These are phyloP conservation scores for Penicillium flavigenum DNA, from an alignment of 495 filamentous ascomycete species.

Conservation along the genomic window DNA sequence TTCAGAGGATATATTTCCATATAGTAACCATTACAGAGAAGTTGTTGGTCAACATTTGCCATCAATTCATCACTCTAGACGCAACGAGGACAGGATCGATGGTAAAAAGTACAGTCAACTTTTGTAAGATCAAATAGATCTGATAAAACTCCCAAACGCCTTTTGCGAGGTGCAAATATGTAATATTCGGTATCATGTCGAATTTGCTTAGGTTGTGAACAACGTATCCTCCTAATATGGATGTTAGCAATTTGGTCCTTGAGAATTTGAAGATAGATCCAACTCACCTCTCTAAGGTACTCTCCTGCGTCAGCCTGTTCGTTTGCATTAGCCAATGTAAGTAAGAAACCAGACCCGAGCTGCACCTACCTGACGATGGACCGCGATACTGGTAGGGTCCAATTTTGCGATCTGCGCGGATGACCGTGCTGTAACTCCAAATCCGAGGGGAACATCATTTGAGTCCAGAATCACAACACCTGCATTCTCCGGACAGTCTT, in stretches of 20 bases:
- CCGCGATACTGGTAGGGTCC: constrained; percentile 84
- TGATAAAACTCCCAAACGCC: constrained; percentile 25
- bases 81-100: constrained; percentile 5
- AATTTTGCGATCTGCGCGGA: constrained; percentile 76
- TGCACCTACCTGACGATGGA: constrained; percentile 50
- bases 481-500: constrained; percentile 63
- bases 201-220: constrained; percentile 42
- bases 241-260: constrained; percentile 17
- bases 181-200: constrained; percentile 12
- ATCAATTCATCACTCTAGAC: constrained; percentile 13
- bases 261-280: not conserved
- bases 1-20: constrained; percentile 2
- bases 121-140: constrained; percentile 15
- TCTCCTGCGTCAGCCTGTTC: constrained; percentile 86
- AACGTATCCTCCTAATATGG: constrained; percentile 47
- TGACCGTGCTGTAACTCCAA: constrained; percentile 79
- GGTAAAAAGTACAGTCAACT: constrained; percentile 11
- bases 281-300: constrained; percentile 74
- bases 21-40: constrained; percentile 1
- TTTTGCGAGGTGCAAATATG: constrained; percentile 24
- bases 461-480: constrained; percentile 32
- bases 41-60: constrained; percentile 7
- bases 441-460: constrained; percentile 37
- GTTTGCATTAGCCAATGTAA: not conserved
- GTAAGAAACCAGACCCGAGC: not conserved